A percentile compares a stretch with the other conserved stretches of the same genome.
Evolutionary conservation across 768 basidiomycete genomes (phyloP).

Genomic region (Tylopilus sp.): DNA sequence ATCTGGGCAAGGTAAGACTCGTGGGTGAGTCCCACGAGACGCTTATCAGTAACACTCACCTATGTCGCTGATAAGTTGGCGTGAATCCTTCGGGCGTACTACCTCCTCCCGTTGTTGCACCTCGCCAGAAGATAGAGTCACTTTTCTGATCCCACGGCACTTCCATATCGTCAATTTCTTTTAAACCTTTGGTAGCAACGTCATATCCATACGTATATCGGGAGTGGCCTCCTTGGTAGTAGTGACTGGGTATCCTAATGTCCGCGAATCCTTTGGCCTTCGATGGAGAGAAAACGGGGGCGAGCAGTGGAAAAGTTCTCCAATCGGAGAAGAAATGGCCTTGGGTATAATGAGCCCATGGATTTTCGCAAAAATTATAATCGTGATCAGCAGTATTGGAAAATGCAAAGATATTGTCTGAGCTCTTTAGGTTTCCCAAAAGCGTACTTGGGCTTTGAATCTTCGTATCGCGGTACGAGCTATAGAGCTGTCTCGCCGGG

Average conservation of each 20-base stretch:
- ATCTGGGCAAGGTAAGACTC: constrained; percentile 30
- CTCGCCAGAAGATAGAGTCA: constrained; percentile 92
- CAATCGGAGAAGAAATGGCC: constrained; percentile 98
- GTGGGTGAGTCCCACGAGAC: not conserved
- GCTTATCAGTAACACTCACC: constrained; percentile 39
- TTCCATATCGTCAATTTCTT: constrained; percentile 83
- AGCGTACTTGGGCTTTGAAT: constrained; percentile 25
- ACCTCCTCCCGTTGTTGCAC: constrained; percentile 94
- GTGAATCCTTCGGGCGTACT: constrained; percentile 82
- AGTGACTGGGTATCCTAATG: constrained; percentile 93
- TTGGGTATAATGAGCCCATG: constrained; percentile 83
- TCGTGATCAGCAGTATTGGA: constrained; percentile 53
- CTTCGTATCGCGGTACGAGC: constrained; percentile 59
- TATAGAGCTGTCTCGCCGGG: constrained; percentile 79
- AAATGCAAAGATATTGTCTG: constrained; percentile 65
- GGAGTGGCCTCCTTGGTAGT: constrained; percentile 83
- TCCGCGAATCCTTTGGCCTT: constrained; percentile 84
- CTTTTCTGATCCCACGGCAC: constrained; percentile 84
- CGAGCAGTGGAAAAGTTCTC: constrained; percentile 83
- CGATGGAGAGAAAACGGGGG: constrained; percentile 92
- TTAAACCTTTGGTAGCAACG: constrained; percentile 56
- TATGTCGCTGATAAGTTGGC: constrained; percentile 80
- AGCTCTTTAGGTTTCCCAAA: constrained; percentile 21
- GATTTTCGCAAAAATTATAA: constrained; percentile 75
- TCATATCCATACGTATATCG: constrained; percentile 94